A percentile compares a stretch with the other conserved stretches of the same genome.
These are phyloP conservation scores for Rhizopus stolonifer DNA, from an alignment of 371 early-diverging fungal genomes.

Conservation along the genomic window DNA sequence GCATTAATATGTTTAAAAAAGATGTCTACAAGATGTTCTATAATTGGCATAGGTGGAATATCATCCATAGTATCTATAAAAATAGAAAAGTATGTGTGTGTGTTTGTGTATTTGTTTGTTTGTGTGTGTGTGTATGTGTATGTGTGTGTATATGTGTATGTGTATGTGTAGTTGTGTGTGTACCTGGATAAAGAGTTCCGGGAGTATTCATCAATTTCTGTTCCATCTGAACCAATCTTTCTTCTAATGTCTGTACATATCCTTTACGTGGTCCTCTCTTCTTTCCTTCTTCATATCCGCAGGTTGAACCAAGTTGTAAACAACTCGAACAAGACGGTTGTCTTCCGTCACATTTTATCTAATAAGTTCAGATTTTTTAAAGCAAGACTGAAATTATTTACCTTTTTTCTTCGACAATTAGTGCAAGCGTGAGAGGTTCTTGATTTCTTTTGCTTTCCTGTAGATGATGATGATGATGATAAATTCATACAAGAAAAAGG, in stretches of 20 bases:
- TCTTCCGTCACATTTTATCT: conserved; percentile 81
- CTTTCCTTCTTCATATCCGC: conserved; percentile 73
- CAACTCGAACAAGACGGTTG: conserved; percentile 82
- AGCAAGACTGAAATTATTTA: conserved; percentile 24
- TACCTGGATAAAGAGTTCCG: background rate
- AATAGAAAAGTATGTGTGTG: no score
- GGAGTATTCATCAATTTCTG: conserved; percentile 38
- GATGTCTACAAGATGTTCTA: conserved; percentile 54
- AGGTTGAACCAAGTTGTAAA: conserved; percentile 55
- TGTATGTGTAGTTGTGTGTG: background rate
- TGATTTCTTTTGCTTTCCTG: background rate
- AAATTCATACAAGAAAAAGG: background rate
- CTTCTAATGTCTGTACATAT: conserved; percentile 71
- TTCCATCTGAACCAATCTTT: conserved; percentile 65
- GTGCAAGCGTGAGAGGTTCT: conserved; percentile 82
- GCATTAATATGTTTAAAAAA: conserved; percentile 60
- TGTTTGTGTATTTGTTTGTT: no score
- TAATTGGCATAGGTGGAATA: conserved; percentile 45
- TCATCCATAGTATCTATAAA: conserved; percentile 3
- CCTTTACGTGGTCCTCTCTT: conserved; percentile 84
- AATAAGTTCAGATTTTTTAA: background rate
- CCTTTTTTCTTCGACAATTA: conserved; percentile 77
- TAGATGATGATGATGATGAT: no score
- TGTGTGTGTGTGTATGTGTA: no score
- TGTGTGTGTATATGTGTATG: background rate